These are phyloP conservation scores for Vitis cinerea DNA, from an alignment of 164 flowering plant species.

Conservation along the genomic window DNA sequence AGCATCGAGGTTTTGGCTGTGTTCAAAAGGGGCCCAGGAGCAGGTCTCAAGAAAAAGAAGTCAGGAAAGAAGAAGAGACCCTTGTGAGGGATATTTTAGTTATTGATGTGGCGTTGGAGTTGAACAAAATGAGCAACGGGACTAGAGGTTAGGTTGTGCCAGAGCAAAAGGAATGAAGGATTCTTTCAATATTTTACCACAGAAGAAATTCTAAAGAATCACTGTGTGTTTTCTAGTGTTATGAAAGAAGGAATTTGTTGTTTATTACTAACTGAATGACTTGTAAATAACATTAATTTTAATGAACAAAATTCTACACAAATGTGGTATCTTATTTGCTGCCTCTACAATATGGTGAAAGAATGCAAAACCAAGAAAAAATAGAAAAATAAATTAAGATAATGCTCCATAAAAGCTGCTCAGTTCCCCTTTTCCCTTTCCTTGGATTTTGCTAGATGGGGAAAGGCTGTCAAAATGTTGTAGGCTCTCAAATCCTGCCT, in stretches of 20 bases:
- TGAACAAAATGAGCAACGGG: too few species aligned
- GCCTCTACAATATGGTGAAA: conserved; percentile 22
- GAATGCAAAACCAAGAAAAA: conserved; percentile 27
- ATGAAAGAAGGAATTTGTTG: background rate
- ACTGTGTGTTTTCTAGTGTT: too few species aligned
- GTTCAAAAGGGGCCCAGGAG: conserved; percentile 60
- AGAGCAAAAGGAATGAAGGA: too few species aligned
- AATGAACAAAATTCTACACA: conserved; percentile 7
- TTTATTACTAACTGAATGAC: background rate
- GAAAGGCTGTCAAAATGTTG: conserved; percentile 74
- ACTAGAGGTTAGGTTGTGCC: too few species aligned
- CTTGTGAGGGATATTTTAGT: conserved; percentile 2
- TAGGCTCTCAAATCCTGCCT: conserved; percentile 83
- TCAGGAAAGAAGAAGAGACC: conserved; percentile 49
- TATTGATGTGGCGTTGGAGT: too few species aligned
- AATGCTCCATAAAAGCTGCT: conserved; percentile 16
- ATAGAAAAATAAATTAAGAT: background rate
- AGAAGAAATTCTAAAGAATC: too few species aligned
- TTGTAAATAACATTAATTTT: conserved; percentile 4
- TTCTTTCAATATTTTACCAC: too few species aligned
- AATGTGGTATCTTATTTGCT: conserved; percentile 9
- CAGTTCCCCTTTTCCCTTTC: conserved; percentile 40
- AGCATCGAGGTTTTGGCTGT: conserved; percentile 92
- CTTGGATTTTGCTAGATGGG: conserved; percentile 58
- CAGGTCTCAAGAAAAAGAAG: conserved; percentile 53